phyloP scores from a whole-genome alignment of 805 yeast species.

The Saccharomycopsis capsularis region DNA sequence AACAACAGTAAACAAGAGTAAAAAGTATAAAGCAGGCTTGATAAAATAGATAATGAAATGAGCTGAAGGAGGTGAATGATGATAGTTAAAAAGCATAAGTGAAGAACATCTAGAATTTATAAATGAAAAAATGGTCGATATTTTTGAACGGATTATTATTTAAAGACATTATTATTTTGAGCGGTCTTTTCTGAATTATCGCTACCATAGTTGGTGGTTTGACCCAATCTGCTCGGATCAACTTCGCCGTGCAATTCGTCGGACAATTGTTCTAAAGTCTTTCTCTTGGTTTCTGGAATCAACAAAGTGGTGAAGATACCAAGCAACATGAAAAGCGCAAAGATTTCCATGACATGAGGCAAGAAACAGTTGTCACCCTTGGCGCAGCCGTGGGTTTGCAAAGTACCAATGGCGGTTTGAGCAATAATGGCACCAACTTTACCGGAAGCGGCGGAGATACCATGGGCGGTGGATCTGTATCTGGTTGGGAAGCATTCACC shows the following conservation, averaged over 20 bases:
- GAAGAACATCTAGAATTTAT: too few species aligned
- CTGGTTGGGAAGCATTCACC: constrained; percentile 93
- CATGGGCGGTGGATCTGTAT: constrained; percentile 93
- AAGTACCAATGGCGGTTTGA: constrained; percentile 79
- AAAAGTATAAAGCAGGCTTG: too few species aligned
- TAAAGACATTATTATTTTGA: too few species aligned
- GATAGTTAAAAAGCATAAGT: too few species aligned
- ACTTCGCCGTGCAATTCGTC: constrained; percentile 81
- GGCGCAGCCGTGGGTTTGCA: constrained; percentile 72
- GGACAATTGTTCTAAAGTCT: constrained; percentile 76
- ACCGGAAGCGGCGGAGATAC: constrained; percentile 89
- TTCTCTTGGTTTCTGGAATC: constrained; percentile 87
- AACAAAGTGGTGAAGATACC: constrained; percentile 62
- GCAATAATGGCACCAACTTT: constrained; percentile 92
- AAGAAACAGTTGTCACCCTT: constrained; percentile 66
- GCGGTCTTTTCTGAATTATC: too few species aligned
- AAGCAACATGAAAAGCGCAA: constrained; percentile 84
- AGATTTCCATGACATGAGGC: constrained; percentile 90
- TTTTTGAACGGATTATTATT: too few species aligned
- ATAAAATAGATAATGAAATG: too few species aligned
- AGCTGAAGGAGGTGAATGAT: too few species aligned
- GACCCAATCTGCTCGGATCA: too few species aligned
- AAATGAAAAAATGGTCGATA: too few species aligned
- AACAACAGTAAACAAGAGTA: too few species aligned
- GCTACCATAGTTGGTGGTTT: too few species aligned